Evolutionary conservation across 257 asterid species (phyloP), one percentile per base, ranked within the genome.

Genomic region (Nicotiana tomentosiformis): DNA sequence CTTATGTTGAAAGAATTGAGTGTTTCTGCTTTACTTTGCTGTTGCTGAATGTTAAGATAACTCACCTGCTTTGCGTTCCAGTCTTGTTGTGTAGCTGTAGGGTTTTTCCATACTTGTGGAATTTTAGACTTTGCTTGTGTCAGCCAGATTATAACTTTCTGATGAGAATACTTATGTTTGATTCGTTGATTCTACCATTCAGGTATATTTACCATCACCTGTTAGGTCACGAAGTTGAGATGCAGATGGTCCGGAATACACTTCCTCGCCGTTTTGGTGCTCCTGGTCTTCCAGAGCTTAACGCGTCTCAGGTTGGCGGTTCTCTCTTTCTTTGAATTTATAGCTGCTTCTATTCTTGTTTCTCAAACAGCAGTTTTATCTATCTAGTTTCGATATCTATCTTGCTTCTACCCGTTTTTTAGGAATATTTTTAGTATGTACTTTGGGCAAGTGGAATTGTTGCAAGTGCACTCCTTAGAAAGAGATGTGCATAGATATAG

Each of bases 201-300:
- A 96, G 99, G 92, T 96, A 96, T 85, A 95, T 94, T 66, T 96
- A 96, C 87, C 99, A 96, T 90, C 99, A 96, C 90, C 86, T 96
- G 82, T 92, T 96, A 49, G 99, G 99, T 82, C 98, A 94, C 81
- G 99, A 96, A 87, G 99, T 96, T 87, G 98, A 96, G 92, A 93
- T 92, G 97, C 98, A 96, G 93, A 90, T 94, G 94, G 97, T 96
- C 77, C 98, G 98, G 49, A 96, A 92, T 88, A 82, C 98, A 15
- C 89, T 95, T 86, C 99, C 99, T 84, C 98, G 98, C 62, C 91
- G 98, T 81, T 96, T 94, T 92, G 99, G 99, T 84, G 99, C 99
- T 9, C 98, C 98, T 0, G 98, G 98, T 67, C 98, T 96, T 86
- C 99, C 98, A 15, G 98, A 94, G 86, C 97, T 96, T 60, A 96